Evolutionary conservation across 2,329 filamentous ascomycete species (phyloP).

Genomic region (Penicillium sp.): DNA sequence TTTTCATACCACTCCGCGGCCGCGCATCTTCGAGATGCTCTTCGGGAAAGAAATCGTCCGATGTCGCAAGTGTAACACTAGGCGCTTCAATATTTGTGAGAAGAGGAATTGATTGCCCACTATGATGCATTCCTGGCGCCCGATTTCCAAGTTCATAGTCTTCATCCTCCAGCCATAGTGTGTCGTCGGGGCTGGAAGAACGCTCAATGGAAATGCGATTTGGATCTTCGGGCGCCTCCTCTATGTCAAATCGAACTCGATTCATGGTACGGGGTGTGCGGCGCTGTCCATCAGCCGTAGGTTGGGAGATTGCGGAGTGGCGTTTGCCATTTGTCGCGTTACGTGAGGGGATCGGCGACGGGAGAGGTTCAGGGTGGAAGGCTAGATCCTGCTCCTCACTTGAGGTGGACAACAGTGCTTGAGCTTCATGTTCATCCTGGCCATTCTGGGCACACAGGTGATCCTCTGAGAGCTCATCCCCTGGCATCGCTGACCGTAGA

Average conservation of each 20-base stretch:
- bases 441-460: slow-evolving; percentile 32
- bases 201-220: slow-evolving; percentile 34
- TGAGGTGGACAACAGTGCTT: slow-evolving; percentile 33
- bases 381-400: slow-evolving; percentile 29
- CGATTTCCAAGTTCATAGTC: slow-evolving; percentile 55
- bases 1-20: slow-evolving; percentile 79
- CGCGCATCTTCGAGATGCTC: slow-evolving; percentile 61
- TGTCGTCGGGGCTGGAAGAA: slow-evolving; percentile 28
- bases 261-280: slow-evolving; percentile 62
- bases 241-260: slow-evolving; percentile 71
- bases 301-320: slow-evolving; percentile 44
- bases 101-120: slow-evolving; percentile 61
- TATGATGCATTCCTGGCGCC: slow-evolving; percentile 37
- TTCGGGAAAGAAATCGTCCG: slow-evolving; percentile 56
- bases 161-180: slow-evolving; percentile 56
- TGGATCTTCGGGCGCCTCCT: slow-evolving; percentile 29
- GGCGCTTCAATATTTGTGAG: slow-evolving; percentile 82
- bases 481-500: slow-evolving; percentile 40
- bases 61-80: slow-evolving; percentile 67
- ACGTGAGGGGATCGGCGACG: slow-evolving; percentile 21
- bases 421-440: slow-evolving; percentile 32
- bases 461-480: slow-evolving; percentile 38
- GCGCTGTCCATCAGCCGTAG: slow-evolving; percentile 39
- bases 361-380: slow-evolving; percentile 22
- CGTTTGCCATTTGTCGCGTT: slow-evolving; percentile 26